Evolutionary conservation across 2,329 filamentous ascomycete genomes (phyloP), one percentile per base, ranked within the genome.

Genomic region (Colletotrichum sp.): DNA sequence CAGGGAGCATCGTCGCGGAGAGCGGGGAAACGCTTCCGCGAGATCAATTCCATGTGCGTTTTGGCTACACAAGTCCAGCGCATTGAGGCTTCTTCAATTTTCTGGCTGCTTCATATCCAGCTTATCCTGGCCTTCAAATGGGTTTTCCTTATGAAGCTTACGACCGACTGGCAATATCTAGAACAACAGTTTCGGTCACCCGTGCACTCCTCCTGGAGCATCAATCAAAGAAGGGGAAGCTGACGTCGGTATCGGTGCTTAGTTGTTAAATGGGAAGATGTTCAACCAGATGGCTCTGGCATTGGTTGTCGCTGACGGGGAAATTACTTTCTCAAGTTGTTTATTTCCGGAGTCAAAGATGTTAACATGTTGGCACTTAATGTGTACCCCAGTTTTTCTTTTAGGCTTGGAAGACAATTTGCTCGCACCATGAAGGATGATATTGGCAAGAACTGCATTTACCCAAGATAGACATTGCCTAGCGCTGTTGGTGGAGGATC

Each of bases 101-200:
- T 5, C 18, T 21, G 38, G 18, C 1, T 48, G n/a, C 43, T 48
- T 48, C 10, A 21, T n/a, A 7, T 48, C 43, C 5, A 21, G 10
- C 0, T 3, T 7, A 48, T 21, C 2, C 1, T 21, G 0, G 0
- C 3, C 10, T 13, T 48, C 43, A 0, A 12, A 48, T 1, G 10
- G 13, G 0, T 48, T n/a, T 48, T 12, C 5, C 1, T 48, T n/a
- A 4, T 48, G 18, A 0, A n/a, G 9, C 18, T n/a, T 4, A 48
- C 9, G 4, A 12, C 4, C 38, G 4, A 43, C 3, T 18, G 36
- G 8, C 34, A 36, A 36, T 14, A 14, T 5, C 13, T 34, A n/a
- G 32, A 4, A 34, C 14, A 30, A 30, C 2, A 30, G 3, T 24
- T 24, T 24, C 24, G 24, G 24, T 24, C 24, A 24, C 24, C 24